Evolutionary conservation across 805 yeast genomes (phyloP).

Genomic region (Helenozyma rhizophorensis): DNA sequence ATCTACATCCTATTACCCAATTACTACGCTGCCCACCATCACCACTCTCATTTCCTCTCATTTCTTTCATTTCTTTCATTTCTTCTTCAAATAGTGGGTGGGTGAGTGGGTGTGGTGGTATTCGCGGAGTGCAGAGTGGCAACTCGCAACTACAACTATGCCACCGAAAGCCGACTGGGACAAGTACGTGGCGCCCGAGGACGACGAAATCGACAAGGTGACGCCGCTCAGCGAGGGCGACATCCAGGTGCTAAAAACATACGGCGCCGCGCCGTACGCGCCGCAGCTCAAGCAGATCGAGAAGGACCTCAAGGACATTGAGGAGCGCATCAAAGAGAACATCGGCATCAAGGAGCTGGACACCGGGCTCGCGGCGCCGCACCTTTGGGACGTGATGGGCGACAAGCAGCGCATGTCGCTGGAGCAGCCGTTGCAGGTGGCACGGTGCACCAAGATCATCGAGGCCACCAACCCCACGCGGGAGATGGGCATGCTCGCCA

Average conservation of each 20-base stretch:
- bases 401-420: conserved; percentile 90
- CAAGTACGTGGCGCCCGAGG: conserved; percentile 86
- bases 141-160: conserved; percentile 41
- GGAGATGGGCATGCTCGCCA: conserved; percentile 33
- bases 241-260: conserved; percentile 93
- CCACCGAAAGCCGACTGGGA: conserved; percentile 99
- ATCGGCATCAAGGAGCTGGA: conserved; percentile 93
- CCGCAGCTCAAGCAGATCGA: conserved; percentile 75
- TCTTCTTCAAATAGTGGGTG: too few species aligned
- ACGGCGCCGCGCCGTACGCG: conserved; percentile 97
- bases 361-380: conserved; percentile 97
- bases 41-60: too few species aligned
- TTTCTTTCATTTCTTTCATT: too few species aligned
- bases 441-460: conserved; percentile 96
- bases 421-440: conserved; percentile 96
- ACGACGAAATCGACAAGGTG: conserved; percentile 64
- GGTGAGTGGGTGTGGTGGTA: too few species aligned
- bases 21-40: too few species aligned
- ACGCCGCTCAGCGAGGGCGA: conserved; percentile 93
- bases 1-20: too few species aligned
- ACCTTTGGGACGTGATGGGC: conserved; percentile 95
- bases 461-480: conserved; percentile 46
- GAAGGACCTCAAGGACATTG: conserved; percentile 79
- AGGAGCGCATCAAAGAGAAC: conserved; percentile 85
- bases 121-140: neutral